Base-by-base conservation (phyloP, 2,329 filamentous ascomycete species). In the Myriangium duriaei region DNA sequence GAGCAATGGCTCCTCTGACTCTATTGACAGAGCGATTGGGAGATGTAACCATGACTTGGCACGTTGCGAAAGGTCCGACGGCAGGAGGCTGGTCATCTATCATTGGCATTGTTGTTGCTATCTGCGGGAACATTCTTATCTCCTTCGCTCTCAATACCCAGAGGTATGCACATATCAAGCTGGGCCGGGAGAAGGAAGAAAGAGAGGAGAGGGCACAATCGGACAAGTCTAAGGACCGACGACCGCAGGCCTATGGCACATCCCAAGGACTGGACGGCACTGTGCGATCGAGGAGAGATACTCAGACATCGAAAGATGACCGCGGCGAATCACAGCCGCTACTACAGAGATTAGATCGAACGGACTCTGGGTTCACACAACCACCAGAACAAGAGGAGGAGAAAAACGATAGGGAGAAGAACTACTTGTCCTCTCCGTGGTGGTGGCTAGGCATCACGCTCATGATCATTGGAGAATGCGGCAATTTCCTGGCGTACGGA, bases 121-220 rank as follows among this genome's bases (percentile, higher is more conserved):
- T 98, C 52, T 72, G 81, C 36, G 91, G 91, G 40, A 98, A 98
- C 53, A 67, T 95, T 21, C 71, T 98, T 37, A 96, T 98, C 48
- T 93, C 88, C 1, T 77, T 98, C 45, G 91, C 91, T 10, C 74
- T 98, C 44, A 98, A 98, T 55, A 88, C 92, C 34, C 91, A 98
- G 61, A 77, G 91, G 47, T 96, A 96, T 57, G 88, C 91, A 21
- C 91, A 98, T 55, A 84, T 91, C 41, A 74, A 80, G 40, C 71
- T 98, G 44, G 76, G 84, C 45, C 71, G 78, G 49, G 77, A 87
- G 56, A 75, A 71, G 48, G 67, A 71, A 32, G 69, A 72, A 44
- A 30, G 40, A 28, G 46, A 49, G 26, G 48, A 54, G 39, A 51
- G 51, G 37, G 37, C 41, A 26, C 57, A 56, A 37, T 56, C 58